Evolutionary conservation across 1,284 basidiomycete genomes (phyloP), one percentile per base, ranked within the genome.

Genomic region (Rhodotorula mucilaginosa): DNA sequence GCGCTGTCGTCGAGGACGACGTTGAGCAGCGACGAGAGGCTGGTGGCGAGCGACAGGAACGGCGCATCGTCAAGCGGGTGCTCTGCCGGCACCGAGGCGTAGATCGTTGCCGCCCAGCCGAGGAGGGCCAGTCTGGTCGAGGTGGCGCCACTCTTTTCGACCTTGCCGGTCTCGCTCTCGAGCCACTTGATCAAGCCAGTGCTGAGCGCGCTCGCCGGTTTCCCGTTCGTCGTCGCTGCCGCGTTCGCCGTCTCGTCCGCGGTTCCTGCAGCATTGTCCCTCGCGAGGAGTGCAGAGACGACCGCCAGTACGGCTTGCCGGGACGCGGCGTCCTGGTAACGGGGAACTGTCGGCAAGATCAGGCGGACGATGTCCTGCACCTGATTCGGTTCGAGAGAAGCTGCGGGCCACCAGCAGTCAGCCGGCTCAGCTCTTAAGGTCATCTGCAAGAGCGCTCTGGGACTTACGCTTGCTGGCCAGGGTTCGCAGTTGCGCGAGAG

Each of bases 171-270:
- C 79, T 92, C 89, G 69, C 85, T 83, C 21, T 86, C 85, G 39
- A 93, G 82, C 89, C 90, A 91, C 23, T 84, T 87, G 46, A 91
- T 79, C 49, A 91, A 85, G 73, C 88, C 85, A 75, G 89, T 87
- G n/a, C 87, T 81, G 5, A 90, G 84, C 6, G 12, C 29, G 54
- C 15, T 26, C 26, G 58, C 18, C 7, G 66, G 63, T 18, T 39
- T 48, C 29, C 19, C 21, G 26, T 47, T 56, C 2, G 34, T 34
- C 34, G 34, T 34, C 34, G 44, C 47, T 2, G 34, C 39, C 1
- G 34, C 29, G 86, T 86, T 29, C 44, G 62, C 49, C 29, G 61
- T 23, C 5, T 6, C 44, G 34, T 31, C 64, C 15, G 80, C 80
- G 7, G 67, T 18, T 65, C 71, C 12, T 73, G 69, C 16, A 8